Percentiles rank a stretch among this genome's conserved stretches.
These are phyloP conservation scores for Escovopsis weberi DNA, from an alignment of 2,329 filamentous ascomycete genomes.

Conservation along the genomic window DNA sequence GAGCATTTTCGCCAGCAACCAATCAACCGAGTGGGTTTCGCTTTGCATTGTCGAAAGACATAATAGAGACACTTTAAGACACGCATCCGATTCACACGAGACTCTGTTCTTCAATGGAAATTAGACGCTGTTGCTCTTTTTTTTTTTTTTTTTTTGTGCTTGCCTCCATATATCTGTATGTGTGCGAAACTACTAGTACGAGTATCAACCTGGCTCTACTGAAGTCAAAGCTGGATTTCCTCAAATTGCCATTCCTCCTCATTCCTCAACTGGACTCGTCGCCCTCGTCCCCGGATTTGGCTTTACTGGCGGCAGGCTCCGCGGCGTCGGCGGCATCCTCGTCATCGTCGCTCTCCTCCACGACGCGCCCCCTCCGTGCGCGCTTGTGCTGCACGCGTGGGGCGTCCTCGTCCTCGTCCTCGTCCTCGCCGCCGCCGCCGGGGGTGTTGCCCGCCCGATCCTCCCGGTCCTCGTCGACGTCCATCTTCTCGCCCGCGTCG, in stretches of 20 bases:
- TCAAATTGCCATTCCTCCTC: no score
- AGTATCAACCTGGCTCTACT: no score
- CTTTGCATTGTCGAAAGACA: no score
- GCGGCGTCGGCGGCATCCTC: constrained; percentile 15
- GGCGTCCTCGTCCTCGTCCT: constrained; percentile 32
- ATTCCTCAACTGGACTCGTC: constrained; percentile 20
- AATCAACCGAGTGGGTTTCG: not conserved
- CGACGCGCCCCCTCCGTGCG: constrained; percentile 33
- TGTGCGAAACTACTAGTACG: no score
- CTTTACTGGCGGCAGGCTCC: constrained; percentile 6
- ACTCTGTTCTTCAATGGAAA: no score
- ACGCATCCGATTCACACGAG: no score
- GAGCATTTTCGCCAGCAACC: constrained; percentile 1
- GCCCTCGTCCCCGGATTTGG: constrained; percentile 27
- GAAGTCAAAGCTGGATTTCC: no score
- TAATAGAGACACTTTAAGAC: no score
- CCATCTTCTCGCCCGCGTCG: constrained; percentile 32
- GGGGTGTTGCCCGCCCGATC: constrained; percentile 20
- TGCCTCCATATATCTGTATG: no score
- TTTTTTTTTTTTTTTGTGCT: no score
- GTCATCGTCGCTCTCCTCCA: constrained; percentile 39
- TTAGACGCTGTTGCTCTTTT: no score
- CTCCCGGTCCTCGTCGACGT: constrained; percentile 29
- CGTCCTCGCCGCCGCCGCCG: constrained; percentile 23
- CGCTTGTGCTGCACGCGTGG: constrained; percentile 30